Conservation (phyloP, 768 basidiomycete genomes). For the Cystofilobasidium macerans region DNA sequence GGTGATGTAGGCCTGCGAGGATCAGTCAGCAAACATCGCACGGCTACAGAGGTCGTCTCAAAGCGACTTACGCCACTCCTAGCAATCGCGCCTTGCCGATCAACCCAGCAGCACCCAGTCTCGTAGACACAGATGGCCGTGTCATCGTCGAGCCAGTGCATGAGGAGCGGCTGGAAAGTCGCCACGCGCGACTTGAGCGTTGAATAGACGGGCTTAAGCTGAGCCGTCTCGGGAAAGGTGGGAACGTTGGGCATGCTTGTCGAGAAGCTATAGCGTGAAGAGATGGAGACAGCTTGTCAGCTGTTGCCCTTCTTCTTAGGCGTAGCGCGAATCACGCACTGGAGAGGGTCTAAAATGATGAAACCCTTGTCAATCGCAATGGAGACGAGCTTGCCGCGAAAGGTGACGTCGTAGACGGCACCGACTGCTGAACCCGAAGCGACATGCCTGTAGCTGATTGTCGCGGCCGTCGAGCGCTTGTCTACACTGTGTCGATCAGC, state of each 20-base stretch:
- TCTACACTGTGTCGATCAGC: neutral
- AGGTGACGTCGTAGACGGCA: constrained; percentile 4
- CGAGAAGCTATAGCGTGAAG: neutral
- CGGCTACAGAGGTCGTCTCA: too few relatives aligned
- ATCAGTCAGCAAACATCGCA: neutral
- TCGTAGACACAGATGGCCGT: constrained; percentile 17
- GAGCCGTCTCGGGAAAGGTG: constrained; percentile 1
- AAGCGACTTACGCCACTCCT: constrained; percentile 12
- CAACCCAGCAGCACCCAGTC: constrained; percentile 14
- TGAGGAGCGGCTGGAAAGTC: constrained; percentile 1
- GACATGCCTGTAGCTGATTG: neutral
- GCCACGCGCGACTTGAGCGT: constrained; percentile 7
- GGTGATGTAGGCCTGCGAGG: constrained; percentile 14
- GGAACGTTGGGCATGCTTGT: neutral
- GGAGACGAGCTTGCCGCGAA: constrained; percentile 7
- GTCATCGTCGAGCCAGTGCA: constrained; percentile 9
- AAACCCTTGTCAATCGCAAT: constrained; percentile 17
- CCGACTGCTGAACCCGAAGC: constrained; percentile 8
- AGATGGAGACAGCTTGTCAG: neutral
- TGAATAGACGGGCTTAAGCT: neutral
- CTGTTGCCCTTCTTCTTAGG: neutral
- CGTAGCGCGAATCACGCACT: neutral
- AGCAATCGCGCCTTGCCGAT: neutral
- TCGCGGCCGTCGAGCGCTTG: neutral
- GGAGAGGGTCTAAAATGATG: constrained; percentile 11